phyloP scores from a whole-genome alignment of 345 rosid species.

The Adansonia digitata region DNA sequence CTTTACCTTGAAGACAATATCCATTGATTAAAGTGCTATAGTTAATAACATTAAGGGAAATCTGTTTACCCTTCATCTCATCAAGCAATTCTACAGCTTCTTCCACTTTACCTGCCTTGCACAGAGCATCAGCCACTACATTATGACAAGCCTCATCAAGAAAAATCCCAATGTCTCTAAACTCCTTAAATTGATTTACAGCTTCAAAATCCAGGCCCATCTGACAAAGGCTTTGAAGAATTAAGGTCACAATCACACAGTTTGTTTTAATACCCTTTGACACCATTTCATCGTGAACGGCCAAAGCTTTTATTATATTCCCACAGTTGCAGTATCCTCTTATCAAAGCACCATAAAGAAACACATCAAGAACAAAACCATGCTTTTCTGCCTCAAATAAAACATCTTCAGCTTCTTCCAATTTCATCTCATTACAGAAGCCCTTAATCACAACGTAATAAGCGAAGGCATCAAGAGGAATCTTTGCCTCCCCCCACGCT shows the following conservation, averaged over 20 bases:
- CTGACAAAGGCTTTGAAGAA: slow-evolving; percentile 56
- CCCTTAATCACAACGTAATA: slow-evolving; percentile 47
- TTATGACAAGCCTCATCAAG: slow-evolving; percentile 59
- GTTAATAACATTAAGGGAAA: slow-evolving; percentile 53
- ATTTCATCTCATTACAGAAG: slow-evolving; percentile 52
- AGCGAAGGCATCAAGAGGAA: slow-evolving; percentile 36
- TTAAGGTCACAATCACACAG: slow-evolving; percentile 41
- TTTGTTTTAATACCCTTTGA: slow-evolving; percentile 49
- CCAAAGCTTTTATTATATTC: slow-evolving; percentile 42
- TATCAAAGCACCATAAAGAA: slow-evolving; percentile 42
- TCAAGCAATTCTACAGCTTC: slow-evolving; percentile 42
- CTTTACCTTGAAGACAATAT: slow-evolving; percentile 44
- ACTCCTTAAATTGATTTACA: slow-evolving; percentile 31
- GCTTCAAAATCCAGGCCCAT: slow-evolving; percentile 33
- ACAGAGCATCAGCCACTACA: slow-evolving; percentile 44
- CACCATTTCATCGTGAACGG: slow-evolving; percentile 39
- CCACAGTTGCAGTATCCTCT: slow-evolving; percentile 38
- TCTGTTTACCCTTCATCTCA: slow-evolving; percentile 55
- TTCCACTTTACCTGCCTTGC: slow-evolving; percentile 58
- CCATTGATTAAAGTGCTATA: slow-evolving; percentile 71
- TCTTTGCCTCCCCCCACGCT: slow-evolving; percentile 16
- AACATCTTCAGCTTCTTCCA: slow-evolving; percentile 43
- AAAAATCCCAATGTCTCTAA: slow-evolving; percentile 32
- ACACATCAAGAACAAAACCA: slow-evolving; percentile 41
- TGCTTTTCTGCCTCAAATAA: slow-evolving; percentile 40